Percentiles rank a stretch among this genome's conserved stretches.
These are phyloP conservation scores for Butyriboletus loyo DNA, from an alignment of 768 basidiomycete species.

Conservation along the genomic window DNA sequence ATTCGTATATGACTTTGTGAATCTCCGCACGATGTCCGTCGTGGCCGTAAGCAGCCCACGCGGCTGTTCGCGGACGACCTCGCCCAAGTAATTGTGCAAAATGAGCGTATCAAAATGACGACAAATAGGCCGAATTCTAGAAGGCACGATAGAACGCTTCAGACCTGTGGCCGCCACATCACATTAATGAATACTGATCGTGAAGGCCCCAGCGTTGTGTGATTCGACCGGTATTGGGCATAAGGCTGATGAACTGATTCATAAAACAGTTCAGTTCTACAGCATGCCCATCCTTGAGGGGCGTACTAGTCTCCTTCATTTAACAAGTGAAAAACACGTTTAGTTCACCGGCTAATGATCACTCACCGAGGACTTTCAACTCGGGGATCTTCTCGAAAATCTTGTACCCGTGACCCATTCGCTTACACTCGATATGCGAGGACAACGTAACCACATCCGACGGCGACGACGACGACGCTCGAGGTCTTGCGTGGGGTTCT, in stretches of 20 bases:
- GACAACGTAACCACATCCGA: conserved; percentile 21
- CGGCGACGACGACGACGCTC: neutral
- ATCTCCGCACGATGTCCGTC: conserved; percentile 30
- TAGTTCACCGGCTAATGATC: neutral
- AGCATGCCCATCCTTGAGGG: neutral
- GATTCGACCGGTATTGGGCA: conserved; percentile 23
- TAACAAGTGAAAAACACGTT: conserved; percentile 7
- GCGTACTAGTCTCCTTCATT: conserved; percentile 16
- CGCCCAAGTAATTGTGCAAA: conserved; percentile 21
- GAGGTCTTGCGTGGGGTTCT: neutral
- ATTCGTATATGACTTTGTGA: conserved; percentile 15
- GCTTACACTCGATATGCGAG: neutral
- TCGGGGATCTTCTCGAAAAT: conserved; percentile 22
- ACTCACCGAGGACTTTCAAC: conserved; percentile 14
- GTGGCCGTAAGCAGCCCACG: conserved; percentile 20
- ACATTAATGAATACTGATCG: conserved; percentile 16
- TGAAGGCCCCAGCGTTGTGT: conserved; percentile 24
- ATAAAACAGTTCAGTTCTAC: neutral
- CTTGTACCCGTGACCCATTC: conserved; percentile 16
- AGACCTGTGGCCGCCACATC: conserved; percentile 6
- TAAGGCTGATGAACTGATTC: conserved; percentile 16
- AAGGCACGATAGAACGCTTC: conserved; percentile 12
- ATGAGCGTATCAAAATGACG: conserved; percentile 10
- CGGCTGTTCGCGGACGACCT: conserved; percentile 16
- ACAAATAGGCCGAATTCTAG: conserved; percentile 24